phyloP scores from a whole-genome alignment of 2,329 filamentous ascomycete genomes.

The Penicillium crustosum region DNA sequence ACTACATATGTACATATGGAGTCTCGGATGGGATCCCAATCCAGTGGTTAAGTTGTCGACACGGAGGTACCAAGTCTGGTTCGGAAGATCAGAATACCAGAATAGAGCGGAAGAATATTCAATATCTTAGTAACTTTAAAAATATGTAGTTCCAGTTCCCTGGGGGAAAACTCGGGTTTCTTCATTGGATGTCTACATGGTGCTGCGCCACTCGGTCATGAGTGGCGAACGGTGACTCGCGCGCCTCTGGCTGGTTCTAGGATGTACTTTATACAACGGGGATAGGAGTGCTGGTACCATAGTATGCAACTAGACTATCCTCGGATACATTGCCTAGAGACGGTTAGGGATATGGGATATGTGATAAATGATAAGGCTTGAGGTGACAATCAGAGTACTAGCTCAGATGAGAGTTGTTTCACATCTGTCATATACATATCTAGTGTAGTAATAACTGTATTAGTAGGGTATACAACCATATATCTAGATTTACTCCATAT shows the following conservation, averaged over 20 bases:
- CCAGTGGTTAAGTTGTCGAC: background rate
- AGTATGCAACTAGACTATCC: background rate
- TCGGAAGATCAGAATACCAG: background rate
- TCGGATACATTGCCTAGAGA: background rate
- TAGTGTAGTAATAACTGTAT: background rate
- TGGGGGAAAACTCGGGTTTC: background rate
- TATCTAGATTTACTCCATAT: background rate
- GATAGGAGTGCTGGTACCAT: background rate
- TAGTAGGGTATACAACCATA: background rate
- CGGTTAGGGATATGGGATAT: background rate
- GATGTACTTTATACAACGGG: background rate
- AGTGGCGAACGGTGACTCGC: constrained; percentile 6
- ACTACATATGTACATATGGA: background rate
- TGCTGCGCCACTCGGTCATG: constrained; percentile 9
- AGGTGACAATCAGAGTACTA: background rate
- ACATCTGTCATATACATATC: background rate
- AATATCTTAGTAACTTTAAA: constrained; percentile 1
- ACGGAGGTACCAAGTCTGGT: background rate
- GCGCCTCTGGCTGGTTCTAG: background rate
- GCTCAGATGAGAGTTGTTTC: background rate
- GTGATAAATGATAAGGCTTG: background rate
- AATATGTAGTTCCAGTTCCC: background rate
- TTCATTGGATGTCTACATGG: background rate
- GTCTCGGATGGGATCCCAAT: background rate
- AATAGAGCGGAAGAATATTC: background rate